Base-by-base conservation (phyloP, 2,329 filamentous ascomycete genomes). In the Juglanconis juglandina region DNA sequence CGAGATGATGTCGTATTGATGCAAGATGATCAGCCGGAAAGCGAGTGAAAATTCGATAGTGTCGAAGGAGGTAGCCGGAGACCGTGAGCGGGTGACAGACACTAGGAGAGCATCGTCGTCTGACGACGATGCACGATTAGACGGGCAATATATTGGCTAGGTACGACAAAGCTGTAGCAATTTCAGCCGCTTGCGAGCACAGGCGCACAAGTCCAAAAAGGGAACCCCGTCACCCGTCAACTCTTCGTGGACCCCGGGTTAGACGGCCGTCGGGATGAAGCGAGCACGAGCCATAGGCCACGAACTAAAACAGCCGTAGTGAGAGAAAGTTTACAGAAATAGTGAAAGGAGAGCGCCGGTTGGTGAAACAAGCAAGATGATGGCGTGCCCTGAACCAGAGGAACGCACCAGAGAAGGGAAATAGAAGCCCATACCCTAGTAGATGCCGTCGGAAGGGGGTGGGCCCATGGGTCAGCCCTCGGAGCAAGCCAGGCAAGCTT, bases 351-450 rank as follows among this genome's bases (percentile, higher is more conserved):
- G 53, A 54, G 41, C 48, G 42, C 33, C 49, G 39, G 58, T 56
- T 59, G 53, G 61, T 63, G 58, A 61, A 61, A 61, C 61, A 63
- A 60, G 54, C 47, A 48, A 57, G 37, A 14, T 39, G 47, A 63
- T 49, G 57, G 57, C 58, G 61, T 60, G 58, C 51, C 24, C 49
- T 55, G 39, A 53, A 60, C 49, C 51, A 58, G 58, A 57, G 37
- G 24, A 55, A 44, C 53, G 44, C 53, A 37, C 52, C 54, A 51
- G 10, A 48, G 54, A 50, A 35, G 46, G 4, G 17, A 41, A 39
- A 56, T 14, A 49, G 34, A 56, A 56, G 44, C 17, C 44, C 44
- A 2, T 17, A 37, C 11, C 33, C 54, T 50, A 47, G 35, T 35
- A 47, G n/a, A 17, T 32, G 53, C 53, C 53, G 13, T 6, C 5